These are phyloP conservation scores for Asterophora parasitica DNA, from an alignment of 768 basidiomycete genomes.

Conservation along the genomic window DNA sequence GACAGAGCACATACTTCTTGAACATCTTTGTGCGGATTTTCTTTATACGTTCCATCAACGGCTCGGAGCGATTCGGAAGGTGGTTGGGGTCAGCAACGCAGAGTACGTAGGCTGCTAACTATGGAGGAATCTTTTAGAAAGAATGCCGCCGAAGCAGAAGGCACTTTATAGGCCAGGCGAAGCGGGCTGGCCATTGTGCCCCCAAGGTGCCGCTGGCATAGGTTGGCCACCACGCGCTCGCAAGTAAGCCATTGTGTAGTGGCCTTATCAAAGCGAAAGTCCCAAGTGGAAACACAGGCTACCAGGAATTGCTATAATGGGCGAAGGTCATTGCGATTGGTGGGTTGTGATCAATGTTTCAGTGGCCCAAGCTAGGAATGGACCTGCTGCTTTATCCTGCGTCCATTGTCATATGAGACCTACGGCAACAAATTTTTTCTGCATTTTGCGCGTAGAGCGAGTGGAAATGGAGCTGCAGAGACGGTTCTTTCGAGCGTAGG, in stretches of 20 bases:
- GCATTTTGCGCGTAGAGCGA: not conserved
- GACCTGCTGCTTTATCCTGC: conserved; percentile 1
- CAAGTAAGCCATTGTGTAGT: conserved; percentile 1
- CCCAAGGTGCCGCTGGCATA: not conserved
- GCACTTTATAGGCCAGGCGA: not conserved
- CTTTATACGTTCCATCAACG: conserved; percentile 18
- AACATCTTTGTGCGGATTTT: conserved; percentile 13
- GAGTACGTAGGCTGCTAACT: no score
- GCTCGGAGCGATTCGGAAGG: no score
- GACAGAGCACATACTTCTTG: conserved; percentile 8
- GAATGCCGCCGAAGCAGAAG: no score
- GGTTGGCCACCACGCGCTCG: not conserved
- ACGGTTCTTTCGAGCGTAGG: conserved; percentile 1
- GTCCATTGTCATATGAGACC: conserved; percentile 1
- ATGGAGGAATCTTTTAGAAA: no score
- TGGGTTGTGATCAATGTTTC: conserved; percentile 7
- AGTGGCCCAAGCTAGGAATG: conserved; percentile 8
- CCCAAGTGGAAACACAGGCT: not conserved
- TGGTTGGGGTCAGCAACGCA: not conserved
- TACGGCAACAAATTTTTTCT: not conserved
- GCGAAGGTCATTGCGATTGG: not conserved
- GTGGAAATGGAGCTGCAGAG: not conserved
- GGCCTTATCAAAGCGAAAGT: conserved; percentile 1
- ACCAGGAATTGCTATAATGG: not conserved
- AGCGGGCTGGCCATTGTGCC: not conserved